phyloP scores from a whole-genome alignment of 148 eudicot species.

The Pouteria glomerata region DNA sequence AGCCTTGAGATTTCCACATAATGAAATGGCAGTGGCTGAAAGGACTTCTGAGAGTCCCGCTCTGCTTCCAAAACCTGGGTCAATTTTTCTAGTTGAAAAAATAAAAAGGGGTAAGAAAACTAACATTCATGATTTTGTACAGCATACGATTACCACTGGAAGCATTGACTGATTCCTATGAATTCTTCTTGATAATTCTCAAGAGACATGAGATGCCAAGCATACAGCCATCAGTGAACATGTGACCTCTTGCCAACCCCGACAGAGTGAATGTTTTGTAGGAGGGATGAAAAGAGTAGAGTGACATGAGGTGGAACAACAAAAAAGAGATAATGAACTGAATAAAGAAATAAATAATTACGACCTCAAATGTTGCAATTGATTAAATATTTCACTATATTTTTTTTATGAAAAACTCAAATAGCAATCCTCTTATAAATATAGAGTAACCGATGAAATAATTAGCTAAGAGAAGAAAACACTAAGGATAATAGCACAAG shows the following conservation, averaged over 20 bases:
- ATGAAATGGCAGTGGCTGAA: conserved; percentile 91
- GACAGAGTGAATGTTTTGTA: not conserved
- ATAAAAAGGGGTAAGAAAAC: conserved; percentile 12
- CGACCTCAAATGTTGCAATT: not conserved
- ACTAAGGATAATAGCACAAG: not conserved
- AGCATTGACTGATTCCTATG: not conserved
- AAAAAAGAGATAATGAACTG: not conserved
- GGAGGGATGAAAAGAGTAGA: not conserved
- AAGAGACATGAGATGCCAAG: not conserved
- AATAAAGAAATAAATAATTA: not conserved
- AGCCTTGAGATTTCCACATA: conserved; percentile 93
- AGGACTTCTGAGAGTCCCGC: conserved; percentile 74
- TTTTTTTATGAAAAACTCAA: not conserved
- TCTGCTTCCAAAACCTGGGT: conserved; percentile 85
- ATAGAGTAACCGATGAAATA: not conserved
- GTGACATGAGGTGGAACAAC: not conserved
- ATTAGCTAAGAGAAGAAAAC: not conserved
- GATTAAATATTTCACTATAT: not conserved
- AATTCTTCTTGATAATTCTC: not conserved
- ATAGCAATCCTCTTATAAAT: not conserved
- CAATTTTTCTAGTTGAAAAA: conserved; percentile 49
- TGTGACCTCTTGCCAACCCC: not conserved
- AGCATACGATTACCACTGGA: not conserved
- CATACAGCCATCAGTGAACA: not conserved
- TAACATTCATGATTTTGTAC: not conserved